Percentiles rank a stretch among this genome's conserved stretches.
phyloP scores from a whole-genome alignment of 2,329 filamentous ascomycete species.

The Calonectria honghensis region DNA sequence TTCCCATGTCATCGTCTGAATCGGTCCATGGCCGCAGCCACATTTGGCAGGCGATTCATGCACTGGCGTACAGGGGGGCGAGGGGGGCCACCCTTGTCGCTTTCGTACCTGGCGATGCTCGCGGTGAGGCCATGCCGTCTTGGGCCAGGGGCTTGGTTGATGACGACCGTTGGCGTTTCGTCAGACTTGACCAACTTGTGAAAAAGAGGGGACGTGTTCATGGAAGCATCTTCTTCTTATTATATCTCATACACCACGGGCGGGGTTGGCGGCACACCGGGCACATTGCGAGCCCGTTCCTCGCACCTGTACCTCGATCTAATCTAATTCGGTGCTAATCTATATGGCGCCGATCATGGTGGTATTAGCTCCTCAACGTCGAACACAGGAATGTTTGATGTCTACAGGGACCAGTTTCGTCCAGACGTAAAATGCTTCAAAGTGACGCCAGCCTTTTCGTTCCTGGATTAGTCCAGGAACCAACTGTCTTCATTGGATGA shows the following conservation, averaged over 20 bases:
- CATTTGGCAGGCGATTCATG: constrained; percentile 39
- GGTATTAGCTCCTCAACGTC: constrained; percentile 32
- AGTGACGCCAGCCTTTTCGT: constrained; percentile 6
- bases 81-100: constrained; percentile 20
- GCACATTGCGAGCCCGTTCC: constrained; percentile 19
- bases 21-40: constrained; percentile 31
- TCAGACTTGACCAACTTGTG: constrained; percentile 10
- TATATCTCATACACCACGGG: constrained; percentile 25
- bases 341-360: constrained; percentile 32
- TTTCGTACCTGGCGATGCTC: constrained; percentile 1
- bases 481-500: not conserved
- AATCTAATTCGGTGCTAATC: constrained; percentile 30
- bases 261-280: constrained; percentile 16
- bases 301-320: constrained; percentile 24
- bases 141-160: constrained; percentile 20
- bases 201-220: constrained; percentile 34
- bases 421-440: constrained; percentile 31
- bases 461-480: not conserved
- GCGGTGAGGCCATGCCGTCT: constrained; percentile 8
- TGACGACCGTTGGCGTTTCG: constrained; percentile 32
- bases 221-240: constrained; percentile 32
- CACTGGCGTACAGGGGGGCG: constrained; percentile 29
- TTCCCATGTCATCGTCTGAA: constrained; percentile 23
- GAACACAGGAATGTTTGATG: constrained; percentile 33
- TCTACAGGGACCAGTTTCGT: constrained; percentile 20